phyloP scores from a whole-genome alignment of 257 asterid genomes.

The Solanum corneliomulleri region DNA sequence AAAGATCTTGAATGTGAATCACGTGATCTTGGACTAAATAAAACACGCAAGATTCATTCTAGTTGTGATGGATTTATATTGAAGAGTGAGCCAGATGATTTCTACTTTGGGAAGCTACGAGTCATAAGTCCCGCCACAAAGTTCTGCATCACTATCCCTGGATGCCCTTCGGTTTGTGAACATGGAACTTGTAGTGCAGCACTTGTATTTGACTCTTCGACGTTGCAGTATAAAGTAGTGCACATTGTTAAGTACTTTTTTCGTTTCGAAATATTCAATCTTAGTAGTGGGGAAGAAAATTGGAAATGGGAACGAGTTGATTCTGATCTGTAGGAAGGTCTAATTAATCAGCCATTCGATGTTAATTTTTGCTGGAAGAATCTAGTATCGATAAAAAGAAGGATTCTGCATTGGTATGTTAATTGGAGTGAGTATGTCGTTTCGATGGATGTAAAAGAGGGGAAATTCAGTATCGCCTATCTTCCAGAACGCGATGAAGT shows the following conservation, averaged over 20 bases:
- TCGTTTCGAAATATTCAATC: conserved; percentile 3
- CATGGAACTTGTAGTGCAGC: conserved; percentile 1
- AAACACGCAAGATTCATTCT: not conserved
- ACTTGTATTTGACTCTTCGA: conserved; percentile 4
- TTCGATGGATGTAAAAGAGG: too few relatives aligned
- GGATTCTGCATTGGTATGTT: not conserved
- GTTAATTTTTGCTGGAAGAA: not conserved
- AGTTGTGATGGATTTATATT: conserved; percentile 8
- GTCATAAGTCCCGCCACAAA: not conserved
- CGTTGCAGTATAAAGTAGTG: not conserved
- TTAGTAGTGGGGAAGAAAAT: not conserved
- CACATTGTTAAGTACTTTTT: not conserved
- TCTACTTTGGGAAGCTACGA: not conserved
- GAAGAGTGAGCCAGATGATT: not conserved
- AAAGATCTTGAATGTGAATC: too few relatives aligned
- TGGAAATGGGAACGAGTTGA: conserved; percentile 4
- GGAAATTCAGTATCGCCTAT: too few relatives aligned
- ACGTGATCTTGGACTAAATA: too few relatives aligned
- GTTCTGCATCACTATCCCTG: not conserved
- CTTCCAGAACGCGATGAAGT: too few relatives aligned
- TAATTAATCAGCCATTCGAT: not conserved
- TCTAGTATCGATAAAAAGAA: not conserved
- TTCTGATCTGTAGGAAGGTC: not conserved
- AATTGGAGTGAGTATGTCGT: too few relatives aligned
- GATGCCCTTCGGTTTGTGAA: not conserved